Base-by-base conservation (phyloP, 495 filamentous ascomycete genomes). In the Neurospora sp. region DNA sequence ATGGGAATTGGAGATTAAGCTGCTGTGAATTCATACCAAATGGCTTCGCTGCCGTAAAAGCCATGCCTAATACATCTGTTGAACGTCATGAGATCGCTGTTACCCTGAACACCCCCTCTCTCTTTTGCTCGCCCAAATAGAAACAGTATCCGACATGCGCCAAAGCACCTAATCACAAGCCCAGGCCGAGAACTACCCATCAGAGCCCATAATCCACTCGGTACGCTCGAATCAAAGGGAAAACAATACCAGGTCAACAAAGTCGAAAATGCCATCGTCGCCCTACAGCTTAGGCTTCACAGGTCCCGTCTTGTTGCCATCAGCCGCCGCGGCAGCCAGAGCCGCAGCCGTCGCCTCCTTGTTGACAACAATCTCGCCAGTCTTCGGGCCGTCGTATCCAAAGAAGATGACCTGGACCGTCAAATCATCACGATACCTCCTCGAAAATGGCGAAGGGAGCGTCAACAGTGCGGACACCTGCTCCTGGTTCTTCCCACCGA, bases 321-420 rank as follows among this genome's bases (percentile, higher is more conserved):
- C 53, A 37, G 53, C 53, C 27, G 53, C 53, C 53, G 53, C 53
- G 27, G 53, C 53, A 65, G 53, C 53, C 53, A 65, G 14, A 37
- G 83, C 80, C 4, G 86, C 78, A 40, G 92, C 93, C 71, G 90
- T 96, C 3, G 95, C 96, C 78, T 98, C 96, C 76, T 89, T 82
- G 82, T 98, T 98, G 41, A 95, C 80, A 5, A 91, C 86, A 4
- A 99, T 89, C 71, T 91, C 89, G 27, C 94, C 93, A 8, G 83
- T 90, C 74, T 85, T 89, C 72, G 92, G 88, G 31, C 90, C 88
- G 27, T 65, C 53, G 59, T 97, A 87, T 45, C 96, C 96, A 78
- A 99, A 99, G 87, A 99, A 99, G 79, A 99, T 96, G 53, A 99
- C 96, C 83, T 99, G 94, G 37, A 99, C 96, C 0, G 96, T 99